These are phyloP conservation scores for Phytomonas francai DNA, from an alignment of 208 protist genomes.

Conservation along the genomic window DNA sequence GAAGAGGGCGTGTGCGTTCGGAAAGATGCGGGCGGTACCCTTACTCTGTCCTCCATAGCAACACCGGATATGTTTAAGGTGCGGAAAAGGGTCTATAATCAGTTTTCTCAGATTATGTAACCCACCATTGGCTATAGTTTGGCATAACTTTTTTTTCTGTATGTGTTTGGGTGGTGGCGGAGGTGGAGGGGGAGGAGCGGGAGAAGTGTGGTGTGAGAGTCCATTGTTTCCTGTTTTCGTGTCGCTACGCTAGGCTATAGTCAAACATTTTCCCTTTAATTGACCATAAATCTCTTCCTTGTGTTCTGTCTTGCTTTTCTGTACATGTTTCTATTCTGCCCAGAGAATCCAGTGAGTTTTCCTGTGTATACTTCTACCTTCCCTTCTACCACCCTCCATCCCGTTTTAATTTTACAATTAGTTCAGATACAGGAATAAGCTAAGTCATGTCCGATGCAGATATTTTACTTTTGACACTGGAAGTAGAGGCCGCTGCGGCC, in stretches of 20 bases:
- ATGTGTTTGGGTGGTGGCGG: background rate
- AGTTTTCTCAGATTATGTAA: conserved; percentile 72
- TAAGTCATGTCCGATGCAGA: conserved; percentile 21
- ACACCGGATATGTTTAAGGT: conserved; percentile 69
- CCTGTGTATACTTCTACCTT: background rate
- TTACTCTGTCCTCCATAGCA: conserved; percentile 76
- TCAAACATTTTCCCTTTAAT: background rate
- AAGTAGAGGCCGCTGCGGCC: conserved; percentile 65
- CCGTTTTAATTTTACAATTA: background rate
- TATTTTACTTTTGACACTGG: conserved; percentile 39
- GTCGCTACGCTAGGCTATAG: background rate
- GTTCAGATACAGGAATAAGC: background rate
- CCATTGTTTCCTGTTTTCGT: background rate
- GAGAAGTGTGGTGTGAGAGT: background rate
- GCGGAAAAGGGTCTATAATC: conserved; percentile 61
- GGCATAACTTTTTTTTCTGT: background rate
- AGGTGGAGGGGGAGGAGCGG: background rate
- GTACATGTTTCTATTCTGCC: background rate
- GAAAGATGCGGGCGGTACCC: conserved; percentile 50
- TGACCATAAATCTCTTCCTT: background rate
- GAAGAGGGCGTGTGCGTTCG: conserved; percentile 73
- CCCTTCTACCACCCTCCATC: background rate
- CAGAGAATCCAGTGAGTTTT: background rate
- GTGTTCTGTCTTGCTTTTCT: background rate
- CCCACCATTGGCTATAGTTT: background rate